phyloP scores from a whole-genome alignment of 208 protist species.

The Leishmania arabica region DNA sequence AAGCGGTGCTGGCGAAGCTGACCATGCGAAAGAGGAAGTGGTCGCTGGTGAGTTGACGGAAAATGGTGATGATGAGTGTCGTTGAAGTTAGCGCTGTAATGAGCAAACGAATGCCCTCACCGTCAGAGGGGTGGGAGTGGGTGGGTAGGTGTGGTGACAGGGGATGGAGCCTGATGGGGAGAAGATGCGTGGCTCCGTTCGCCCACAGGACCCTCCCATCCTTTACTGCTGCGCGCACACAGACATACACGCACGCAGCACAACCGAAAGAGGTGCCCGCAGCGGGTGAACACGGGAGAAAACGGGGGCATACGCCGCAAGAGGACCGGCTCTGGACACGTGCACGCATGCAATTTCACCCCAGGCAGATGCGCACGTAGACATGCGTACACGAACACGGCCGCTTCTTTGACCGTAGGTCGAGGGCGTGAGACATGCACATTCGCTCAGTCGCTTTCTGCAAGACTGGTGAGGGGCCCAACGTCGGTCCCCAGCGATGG shows the following conservation, averaged over 20 bases:
- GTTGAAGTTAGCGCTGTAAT: background rate
- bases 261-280: background rate
- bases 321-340: background rate
- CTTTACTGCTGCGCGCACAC: background rate
- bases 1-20: background rate
- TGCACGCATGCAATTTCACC: background rate
- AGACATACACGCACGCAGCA: background rate
- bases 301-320: background rate
- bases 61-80: background rate
- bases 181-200: background rate
- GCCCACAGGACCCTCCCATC: background rate
- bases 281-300: background rate
- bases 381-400: background rate
- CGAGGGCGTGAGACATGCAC: too few species aligned
- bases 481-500: background rate
- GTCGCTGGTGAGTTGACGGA: background rate
- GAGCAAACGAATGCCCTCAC: background rate
- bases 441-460: background rate
- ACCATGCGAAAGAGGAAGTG: background rate
- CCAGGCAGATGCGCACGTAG: background rate
- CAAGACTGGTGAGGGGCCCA: background rate
- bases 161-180: background rate
- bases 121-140: background rate
- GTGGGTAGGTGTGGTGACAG: too few species aligned
- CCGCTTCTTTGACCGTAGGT: too few species aligned